Evolutionary conservation across 768 basidiomycete genomes (phyloP), one percentile per base, ranked within the genome.

Genomic region (Suillus tomentosus): DNA sequence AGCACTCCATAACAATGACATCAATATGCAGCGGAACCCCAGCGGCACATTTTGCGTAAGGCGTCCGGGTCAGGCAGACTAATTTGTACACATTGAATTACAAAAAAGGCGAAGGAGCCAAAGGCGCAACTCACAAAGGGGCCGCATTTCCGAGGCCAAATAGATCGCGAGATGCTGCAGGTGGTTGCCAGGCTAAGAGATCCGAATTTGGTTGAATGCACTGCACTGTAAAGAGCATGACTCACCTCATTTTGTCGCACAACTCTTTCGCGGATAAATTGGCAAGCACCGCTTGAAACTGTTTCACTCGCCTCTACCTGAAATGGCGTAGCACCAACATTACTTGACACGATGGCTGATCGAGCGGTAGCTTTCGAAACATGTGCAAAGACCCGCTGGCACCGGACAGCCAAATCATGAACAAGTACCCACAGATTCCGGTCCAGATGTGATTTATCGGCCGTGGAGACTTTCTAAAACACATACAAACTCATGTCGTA

Each of bases 371-470:
- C 89, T 65, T 80, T 80, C 65, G 87, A 83, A 67, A 87, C 89
- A 69, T 82, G 80, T 66, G 76, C 77, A 76, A 92, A 92, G 63
- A 90, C 76, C 71, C 76, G 77, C 65, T 85, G 84, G 77, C 90
- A 90, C 66, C 81, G 79, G 68, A 70, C 74, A 54, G 86, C 86
- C 68, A 91, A 76, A 72, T 88, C 86, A 68, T 85, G 82, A 57
- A 87, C 75, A 68, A 92, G 80, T 36, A 81, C 82, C 66, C 87
- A 85, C 70, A 93, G 78, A 77, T 91, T 92, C 74, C 84, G 84
- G 76, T 89, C 86, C 66, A 90, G 71, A 76, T 83, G 79, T 63
- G 81, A 81, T 65, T 87, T 72, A 71, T 89, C 82, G 60, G 79
- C 82, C 57, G 79, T 79, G 62, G 75, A 72, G 61, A 80, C 74